Conservation (phyloP, 768 basidiomycete species). For the Trichaptum fuscoviolaceum region DNA sequence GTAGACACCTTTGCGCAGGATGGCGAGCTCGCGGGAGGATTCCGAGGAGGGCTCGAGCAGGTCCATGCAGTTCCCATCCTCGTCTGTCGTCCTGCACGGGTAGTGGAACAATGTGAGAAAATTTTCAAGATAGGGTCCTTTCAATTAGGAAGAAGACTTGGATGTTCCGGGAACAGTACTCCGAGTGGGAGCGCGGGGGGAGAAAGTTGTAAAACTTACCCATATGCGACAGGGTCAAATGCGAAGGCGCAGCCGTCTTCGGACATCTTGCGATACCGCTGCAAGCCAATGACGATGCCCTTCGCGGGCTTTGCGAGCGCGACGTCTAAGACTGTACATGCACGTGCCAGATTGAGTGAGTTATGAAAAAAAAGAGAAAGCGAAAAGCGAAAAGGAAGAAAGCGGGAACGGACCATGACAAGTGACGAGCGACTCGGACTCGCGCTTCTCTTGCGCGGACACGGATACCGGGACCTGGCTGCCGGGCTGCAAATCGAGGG, state of each 20-base stretch:
- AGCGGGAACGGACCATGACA: too few relatives aligned
- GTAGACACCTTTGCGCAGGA: constrained; percentile 46
- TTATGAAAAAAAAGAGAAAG: too few relatives aligned
- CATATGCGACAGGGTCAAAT: constrained; percentile 51
- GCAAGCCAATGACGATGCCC: constrained; percentile 60
- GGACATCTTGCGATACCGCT: constrained; percentile 36
- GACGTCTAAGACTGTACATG: constrained; percentile 70
- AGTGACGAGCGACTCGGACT: too few relatives aligned
- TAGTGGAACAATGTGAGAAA: neutral
- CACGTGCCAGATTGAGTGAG: too few relatives aligned
- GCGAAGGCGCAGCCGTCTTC: constrained; percentile 32
- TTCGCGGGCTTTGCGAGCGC: constrained; percentile 77
- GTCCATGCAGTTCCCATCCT: constrained; percentile 76
- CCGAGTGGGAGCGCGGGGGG: too few relatives aligned
- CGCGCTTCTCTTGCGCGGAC: too few relatives aligned
- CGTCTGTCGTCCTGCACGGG: constrained; percentile 57
- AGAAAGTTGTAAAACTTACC: constrained; percentile 35
- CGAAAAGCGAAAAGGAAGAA: too few relatives aligned
- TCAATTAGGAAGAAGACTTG: too few relatives aligned
- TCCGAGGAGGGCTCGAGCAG: constrained; percentile 35
- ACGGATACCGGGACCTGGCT: too few relatives aligned
- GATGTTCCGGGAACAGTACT: too few relatives aligned
- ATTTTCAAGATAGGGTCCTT: too few relatives aligned
- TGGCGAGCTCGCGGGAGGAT: constrained; percentile 39
- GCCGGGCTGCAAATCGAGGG: too few relatives aligned